A percentile compares a stretch with the other conserved stretches of the same genome.
Evolutionary conservation across 108 stramenopile genomes (phyloP).

Genomic region (Pinguiococcus pyrenoidosus): DNA sequence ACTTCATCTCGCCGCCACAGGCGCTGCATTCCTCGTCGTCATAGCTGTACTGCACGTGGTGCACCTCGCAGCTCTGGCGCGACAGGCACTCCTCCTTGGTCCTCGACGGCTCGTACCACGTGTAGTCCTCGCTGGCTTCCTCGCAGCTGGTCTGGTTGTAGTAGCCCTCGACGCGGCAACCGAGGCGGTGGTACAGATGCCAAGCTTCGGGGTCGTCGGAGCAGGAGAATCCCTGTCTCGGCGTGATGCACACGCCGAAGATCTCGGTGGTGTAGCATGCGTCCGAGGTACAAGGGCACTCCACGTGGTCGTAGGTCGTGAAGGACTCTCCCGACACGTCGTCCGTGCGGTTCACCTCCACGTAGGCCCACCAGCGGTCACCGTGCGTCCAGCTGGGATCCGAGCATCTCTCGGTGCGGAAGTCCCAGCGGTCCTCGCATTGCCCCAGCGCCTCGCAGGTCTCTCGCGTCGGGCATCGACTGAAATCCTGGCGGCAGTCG

Average conservation of each 20-base stretch:
- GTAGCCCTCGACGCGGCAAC: background rate
- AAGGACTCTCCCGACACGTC: too few relatives aligned
- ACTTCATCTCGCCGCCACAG: background rate
- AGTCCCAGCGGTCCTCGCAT: too few relatives aligned
- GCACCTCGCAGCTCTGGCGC: background rate
- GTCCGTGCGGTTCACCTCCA: too few relatives aligned
- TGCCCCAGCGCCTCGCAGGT: background rate
- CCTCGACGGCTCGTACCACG: background rate
- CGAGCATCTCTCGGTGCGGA: background rate
- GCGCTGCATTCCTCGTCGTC: background rate
- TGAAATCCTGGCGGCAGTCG: too few relatives aligned
- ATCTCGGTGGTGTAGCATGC: background rate
- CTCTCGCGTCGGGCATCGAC: background rate
- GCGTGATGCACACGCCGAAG: background rate
- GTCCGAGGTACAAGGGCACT: too few relatives aligned
- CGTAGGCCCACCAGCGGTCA: constrained; percentile 1
- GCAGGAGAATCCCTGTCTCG: background rate
- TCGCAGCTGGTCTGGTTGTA: background rate
- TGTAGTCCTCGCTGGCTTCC: background rate
- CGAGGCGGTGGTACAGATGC: background rate
- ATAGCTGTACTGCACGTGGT: background rate
- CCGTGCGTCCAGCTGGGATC: background rate
- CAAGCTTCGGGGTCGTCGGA: background rate
- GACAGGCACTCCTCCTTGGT: background rate
- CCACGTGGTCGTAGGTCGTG: too few relatives aligned